Percentiles rank a stretch among this genome's conserved stretches.
Conservation (phyloP, 768 basidiomycete species). For the Sistotremastrum suecicum region DNA sequence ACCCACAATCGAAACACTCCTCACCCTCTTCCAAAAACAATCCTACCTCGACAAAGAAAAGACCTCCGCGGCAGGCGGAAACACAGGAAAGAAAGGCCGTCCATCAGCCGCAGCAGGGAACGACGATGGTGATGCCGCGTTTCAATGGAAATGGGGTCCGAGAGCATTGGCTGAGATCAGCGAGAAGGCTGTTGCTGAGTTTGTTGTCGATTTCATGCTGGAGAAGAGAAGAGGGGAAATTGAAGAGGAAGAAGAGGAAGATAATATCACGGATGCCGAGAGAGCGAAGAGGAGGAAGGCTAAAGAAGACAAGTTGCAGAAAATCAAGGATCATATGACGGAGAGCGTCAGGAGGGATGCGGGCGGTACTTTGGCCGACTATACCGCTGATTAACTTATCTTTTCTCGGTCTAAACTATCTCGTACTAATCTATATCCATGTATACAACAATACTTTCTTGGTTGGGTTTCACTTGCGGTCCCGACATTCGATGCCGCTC, state of each 20-base stretch:
- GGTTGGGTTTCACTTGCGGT: too few species aligned
- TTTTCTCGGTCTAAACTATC: too few species aligned
- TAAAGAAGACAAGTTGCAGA: too few species aligned
- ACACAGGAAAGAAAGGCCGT: conserved; percentile 38
- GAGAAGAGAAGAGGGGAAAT: conserved; percentile 19
- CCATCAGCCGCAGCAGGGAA: conserved; percentile 25
- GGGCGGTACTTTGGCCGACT: too few species aligned
- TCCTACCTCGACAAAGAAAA: conserved; percentile 63
- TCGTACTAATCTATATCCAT: too few species aligned
- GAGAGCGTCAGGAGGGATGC: too few species aligned
- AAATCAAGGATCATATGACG: too few species aligned
- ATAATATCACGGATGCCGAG: conserved; percentile 9
- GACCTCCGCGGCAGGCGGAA: conserved; percentile 31
- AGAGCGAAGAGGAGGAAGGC: conserved; percentile 5
- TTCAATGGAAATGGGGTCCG: conserved; percentile 81
- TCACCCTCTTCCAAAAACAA: conserved; percentile 49
- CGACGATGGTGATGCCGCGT: conserved; percentile 26
- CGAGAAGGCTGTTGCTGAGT: conserved; percentile 58
- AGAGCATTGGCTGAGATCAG: conserved; percentile 73
- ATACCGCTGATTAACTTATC: too few species aligned
- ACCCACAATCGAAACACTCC: conserved; percentile 50
- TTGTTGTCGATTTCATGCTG: conserved; percentile 73
- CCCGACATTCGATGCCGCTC: too few species aligned
- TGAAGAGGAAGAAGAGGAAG: conserved; percentile 19
- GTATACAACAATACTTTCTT: too few species aligned